A percentile compares a stretch with the other conserved stretches of the same genome.
Conservation (phyloP, 1,139 yeast genomes). For the Taphrina sp. region DNA sequence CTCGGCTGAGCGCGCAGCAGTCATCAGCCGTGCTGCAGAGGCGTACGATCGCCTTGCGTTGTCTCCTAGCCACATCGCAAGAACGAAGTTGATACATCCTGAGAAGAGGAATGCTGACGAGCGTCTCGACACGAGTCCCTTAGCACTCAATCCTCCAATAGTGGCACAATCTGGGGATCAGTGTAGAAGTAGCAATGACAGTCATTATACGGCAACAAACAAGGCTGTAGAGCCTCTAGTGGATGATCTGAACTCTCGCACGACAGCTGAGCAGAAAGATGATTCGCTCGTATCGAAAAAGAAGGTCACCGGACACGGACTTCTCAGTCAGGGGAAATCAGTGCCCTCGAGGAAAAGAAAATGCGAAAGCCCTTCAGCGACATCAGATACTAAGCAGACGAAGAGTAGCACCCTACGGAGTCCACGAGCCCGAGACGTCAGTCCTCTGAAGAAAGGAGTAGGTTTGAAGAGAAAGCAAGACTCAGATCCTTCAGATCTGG, state of each 20-base stretch:
- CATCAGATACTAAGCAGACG: background rate
- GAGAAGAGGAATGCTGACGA: conserved; percentile 23
- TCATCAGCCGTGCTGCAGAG: conserved; percentile 40
- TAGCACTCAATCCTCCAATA: conserved; percentile 19
- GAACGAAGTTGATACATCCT: conserved; percentile 22
- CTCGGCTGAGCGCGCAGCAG: conserved; percentile 42
- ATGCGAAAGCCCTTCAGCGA: background rate
- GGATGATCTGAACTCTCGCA: background rate
- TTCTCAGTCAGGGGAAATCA: conserved; percentile 12
- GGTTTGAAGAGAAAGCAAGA: too few species aligned
- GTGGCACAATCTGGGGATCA: background rate
- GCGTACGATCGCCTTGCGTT: conserved; percentile 43
- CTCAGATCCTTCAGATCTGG: background rate
- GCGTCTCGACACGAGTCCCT: conserved; percentile 18
- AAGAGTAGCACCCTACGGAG: too few species aligned
- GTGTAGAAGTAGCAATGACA: background rate
- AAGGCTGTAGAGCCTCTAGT: too few species aligned
- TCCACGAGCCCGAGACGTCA: background rate
- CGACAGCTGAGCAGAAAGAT: background rate
- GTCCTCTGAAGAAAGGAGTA: too few species aligned
- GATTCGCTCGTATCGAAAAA: background rate
- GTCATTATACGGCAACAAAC: background rate
- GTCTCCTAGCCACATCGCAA: conserved; percentile 32
- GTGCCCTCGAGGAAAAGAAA: background rate
- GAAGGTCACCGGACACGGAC: conserved; percentile 8